Conservation (phyloP, 1,284 basidiomycete species). For the Pseudomicrostroma phylloplanum region DNA sequence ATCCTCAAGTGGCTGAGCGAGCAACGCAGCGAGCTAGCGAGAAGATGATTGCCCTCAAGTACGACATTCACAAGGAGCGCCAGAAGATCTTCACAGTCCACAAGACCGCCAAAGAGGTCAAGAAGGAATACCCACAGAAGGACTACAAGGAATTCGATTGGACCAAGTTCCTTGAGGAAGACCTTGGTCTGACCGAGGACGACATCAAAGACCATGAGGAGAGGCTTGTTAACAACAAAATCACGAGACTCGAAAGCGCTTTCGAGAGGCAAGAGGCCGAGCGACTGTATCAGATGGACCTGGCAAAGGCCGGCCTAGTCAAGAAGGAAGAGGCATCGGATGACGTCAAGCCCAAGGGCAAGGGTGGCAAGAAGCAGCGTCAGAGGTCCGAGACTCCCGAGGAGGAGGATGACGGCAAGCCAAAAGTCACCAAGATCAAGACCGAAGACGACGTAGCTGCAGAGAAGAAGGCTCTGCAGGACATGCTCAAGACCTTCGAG, state of each 20-base stretch:
- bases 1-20: constrained; percentile 21
- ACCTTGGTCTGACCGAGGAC: constrained; percentile 89
- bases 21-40: background rate
- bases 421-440: constrained; percentile 31
- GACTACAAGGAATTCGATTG: constrained; percentile 67
- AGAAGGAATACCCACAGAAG: constrained; percentile 59
- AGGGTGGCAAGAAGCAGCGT: constrained; percentile 28
- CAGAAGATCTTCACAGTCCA: constrained; percentile 42
- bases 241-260: constrained; percentile 65
- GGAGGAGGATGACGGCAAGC: constrained; percentile 27
- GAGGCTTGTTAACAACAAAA: constrained; percentile 55
- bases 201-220: constrained; percentile 80
- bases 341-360: constrained; percentile 18
- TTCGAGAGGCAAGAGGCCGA: constrained; percentile 58
- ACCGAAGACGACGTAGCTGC: constrained; percentile 17
- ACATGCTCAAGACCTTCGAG: constrained; percentile 65
- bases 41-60: constrained; percentile 37
- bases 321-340: constrained; percentile 15
- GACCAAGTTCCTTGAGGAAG: constrained; percentile 59
- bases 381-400: constrained; percentile 15
- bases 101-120: constrained; percentile 59
- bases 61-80: constrained; percentile 48
- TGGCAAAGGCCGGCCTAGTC: constrained; percentile 18
- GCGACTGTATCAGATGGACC: constrained; percentile 36
- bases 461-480: constrained; percentile 48